Evolutionary conservation across 1,284 basidiomycete genomes (phyloP).

Genomic region (Apiotrichum akiyoshidainum): DNA sequence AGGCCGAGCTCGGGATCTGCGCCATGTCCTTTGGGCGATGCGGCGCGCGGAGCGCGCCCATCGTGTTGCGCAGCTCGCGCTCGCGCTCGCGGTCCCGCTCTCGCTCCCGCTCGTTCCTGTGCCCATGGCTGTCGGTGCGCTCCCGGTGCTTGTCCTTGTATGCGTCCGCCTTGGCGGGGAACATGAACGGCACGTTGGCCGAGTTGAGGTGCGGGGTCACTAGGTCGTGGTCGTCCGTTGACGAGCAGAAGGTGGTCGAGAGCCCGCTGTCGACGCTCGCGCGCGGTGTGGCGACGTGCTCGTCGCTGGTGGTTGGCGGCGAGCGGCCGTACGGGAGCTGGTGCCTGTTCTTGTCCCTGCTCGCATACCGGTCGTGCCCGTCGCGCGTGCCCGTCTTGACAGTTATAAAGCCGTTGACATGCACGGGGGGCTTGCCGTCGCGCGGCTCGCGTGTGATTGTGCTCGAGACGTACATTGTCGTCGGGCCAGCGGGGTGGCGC

Average conservation of each 20-base stretch:
- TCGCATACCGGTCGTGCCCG: neutral
- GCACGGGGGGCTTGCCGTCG: neutral
- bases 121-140: no score
- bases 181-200: neutral
- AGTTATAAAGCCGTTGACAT: neutral
- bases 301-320: no score
- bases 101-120: no score
- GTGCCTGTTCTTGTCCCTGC: neutral
- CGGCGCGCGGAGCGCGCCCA: no score
- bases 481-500: neutral
- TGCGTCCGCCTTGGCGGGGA: neutral
- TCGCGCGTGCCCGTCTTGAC: neutral
- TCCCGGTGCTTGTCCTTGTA: neutral
- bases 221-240: slow-evolving; percentile 4
- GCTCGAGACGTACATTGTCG: neutral
- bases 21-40: no score
- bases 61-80: no score
- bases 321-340: no score
- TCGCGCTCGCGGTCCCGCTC: no score
- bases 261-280: neutral
- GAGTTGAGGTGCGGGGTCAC: neutral
- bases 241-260: neutral
- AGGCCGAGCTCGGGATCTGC: no score
- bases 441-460: neutral
- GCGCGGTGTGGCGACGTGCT: neutral